phyloP scores from a whole-genome alignment of 1,284 basidiomycete species.

The Golubevia sp. region DNA sequence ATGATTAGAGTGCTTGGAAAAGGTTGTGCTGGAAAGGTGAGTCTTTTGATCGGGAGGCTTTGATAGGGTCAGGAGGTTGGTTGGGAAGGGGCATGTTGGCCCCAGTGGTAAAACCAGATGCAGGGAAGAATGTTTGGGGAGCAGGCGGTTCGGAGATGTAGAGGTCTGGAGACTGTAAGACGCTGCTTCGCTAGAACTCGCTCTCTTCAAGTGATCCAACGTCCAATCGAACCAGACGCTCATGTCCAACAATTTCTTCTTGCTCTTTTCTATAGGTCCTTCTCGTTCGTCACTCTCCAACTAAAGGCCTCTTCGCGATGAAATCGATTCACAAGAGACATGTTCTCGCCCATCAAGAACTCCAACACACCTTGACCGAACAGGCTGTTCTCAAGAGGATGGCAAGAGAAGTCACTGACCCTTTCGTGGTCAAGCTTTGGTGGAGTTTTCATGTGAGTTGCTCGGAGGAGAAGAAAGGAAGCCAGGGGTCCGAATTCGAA shows the following conservation, averaged over 20 bases:
- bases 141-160: background rate
- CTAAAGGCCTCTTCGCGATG: conserved; percentile 78
- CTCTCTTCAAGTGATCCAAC: no score
- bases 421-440: conserved; percentile 90
- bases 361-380: conserved; percentile 92
- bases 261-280: conserved; percentile 8
- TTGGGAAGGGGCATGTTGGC: conserved; percentile 65
- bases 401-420: conserved; percentile 69
- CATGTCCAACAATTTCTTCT: background rate
- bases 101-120: conserved; percentile 75
- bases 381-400: conserved; percentile 89
- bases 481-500: no score
- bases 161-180: background rate
- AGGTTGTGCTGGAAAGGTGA: conserved; percentile 86
- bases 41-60: conserved; percentile 15
- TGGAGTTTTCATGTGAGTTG: conserved; percentile 78
- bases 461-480: no score
- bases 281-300: conserved; percentile 65
- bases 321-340: conserved; percentile 94
- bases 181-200: no score
- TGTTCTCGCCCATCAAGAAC: conserved; percentile 90
- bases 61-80: no score
- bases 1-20: conserved; percentile 94
- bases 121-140: background rate
- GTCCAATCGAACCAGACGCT: no score